Evolutionary conservation across 257 asterid species (phyloP).

Genomic region (Coffea canephora): DNA sequence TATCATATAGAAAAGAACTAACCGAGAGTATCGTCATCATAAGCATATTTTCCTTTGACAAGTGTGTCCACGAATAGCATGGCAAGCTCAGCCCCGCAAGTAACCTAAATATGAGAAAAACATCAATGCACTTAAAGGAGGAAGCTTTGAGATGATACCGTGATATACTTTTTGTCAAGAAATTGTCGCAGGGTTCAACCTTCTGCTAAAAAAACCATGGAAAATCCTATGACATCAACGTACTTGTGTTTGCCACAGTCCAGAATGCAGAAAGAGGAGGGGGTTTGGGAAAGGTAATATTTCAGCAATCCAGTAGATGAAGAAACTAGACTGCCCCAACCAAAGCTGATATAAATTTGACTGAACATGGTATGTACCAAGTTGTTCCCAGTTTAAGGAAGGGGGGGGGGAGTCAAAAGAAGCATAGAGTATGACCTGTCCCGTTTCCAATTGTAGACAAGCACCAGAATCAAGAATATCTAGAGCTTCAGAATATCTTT

Average conservation of each 20-base stretch:
- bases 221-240: no score
- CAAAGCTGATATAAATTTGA: no score
- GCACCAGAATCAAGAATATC: constrained; percentile 91
- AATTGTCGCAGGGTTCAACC: not conserved
- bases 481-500: constrained; percentile 73
- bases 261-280: not conserved
- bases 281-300: not conserved
- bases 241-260: no score
- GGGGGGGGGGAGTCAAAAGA: no score
- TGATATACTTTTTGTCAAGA: constrained; percentile 6
- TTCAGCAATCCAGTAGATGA: no score
- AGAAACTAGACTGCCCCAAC: no score
- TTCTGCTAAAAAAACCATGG: not conserved
- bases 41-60: constrained; percentile 74
- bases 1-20: constrained; percentile 25
- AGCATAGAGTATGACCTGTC: constrained; percentile 49
- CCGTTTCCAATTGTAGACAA: constrained; percentile 77
- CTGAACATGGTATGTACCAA: no score
- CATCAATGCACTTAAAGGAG: not conserved
- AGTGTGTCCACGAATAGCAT: constrained; percentile 78
- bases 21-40: constrained; percentile 71
- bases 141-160: constrained; percentile 5
- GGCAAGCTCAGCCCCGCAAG: constrained; percentile 97
- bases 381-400: not conserved
- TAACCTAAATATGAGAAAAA: constrained; percentile 49